Base-by-base conservation (phyloP, 306 rosid species). In the Rosa multiflora region DNA sequence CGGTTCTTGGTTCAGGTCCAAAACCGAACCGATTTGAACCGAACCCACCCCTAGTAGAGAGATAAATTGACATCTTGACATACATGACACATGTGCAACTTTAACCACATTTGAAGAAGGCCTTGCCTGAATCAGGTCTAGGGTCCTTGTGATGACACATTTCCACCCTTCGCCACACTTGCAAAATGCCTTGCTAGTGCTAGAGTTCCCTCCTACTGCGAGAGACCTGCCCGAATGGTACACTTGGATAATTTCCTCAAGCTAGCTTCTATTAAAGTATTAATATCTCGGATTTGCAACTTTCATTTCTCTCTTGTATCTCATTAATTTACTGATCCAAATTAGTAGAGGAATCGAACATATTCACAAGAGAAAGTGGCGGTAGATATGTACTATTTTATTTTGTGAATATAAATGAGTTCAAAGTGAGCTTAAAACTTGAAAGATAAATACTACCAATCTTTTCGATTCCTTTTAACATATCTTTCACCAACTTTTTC, bases 81-180 rank as follows among this genome's bases (percentile, higher is more conserved):
- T 75, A 87, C 89, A 86, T 64, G 0, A 73, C 72, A 48, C 87
- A 81, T 10, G 75, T 44, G 76, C 83, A 84, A 70, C 81, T 86
- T 84, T 76, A 90, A 56, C 83, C 85, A 6, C 93, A 87, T 56
- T 78, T 84, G 78, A 80, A 39, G 72, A 85, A 78, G 76, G 53
- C 61, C 78, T 89, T 83, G 69, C 89, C 88, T 0, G 87, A 88
- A 72, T 89, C 88, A 8, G 82, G 86, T 0, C 93, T 20, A 74
- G 75, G 1, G 82, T 86, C 71, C 70, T 84, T 39, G 83, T 84
- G 66, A 87, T 77, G 11, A 82, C 85, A 40, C 93, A 87, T 44
- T 77, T 83, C 88, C 87, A 89, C 21, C 87, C 87, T 47, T 76
- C 80, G 20, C 83, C 78, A 43, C 74, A 44, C 79, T 84, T 86